A percentile compares a stretch with the other conserved stretches of the same genome.
Evolutionary conservation across 495 filamentous ascomycete species (phyloP).

Genomic region (Hypoxylon fragiforme): DNA sequence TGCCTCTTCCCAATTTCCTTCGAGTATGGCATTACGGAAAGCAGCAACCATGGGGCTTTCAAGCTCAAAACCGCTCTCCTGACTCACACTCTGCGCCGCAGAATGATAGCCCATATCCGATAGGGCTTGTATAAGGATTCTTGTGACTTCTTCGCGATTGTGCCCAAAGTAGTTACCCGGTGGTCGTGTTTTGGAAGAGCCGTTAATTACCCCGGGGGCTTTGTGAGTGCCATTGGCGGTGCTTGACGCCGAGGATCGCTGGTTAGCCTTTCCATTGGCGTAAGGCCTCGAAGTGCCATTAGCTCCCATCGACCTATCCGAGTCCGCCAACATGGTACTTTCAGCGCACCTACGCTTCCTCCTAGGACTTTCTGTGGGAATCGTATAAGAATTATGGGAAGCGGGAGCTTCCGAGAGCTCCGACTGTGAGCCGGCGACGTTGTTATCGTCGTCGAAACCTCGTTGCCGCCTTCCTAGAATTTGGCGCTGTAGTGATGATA

Average conservation of each 20-base stretch:
- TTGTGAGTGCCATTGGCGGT: constrained; percentile 45
- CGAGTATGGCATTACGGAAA: constrained; percentile 79
- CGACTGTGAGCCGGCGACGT: constrained; percentile 16
- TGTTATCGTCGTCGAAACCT: constrained; percentile 25
- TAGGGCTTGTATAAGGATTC: constrained; percentile 89
- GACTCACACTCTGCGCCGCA: constrained; percentile 71
- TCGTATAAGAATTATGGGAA: constrained; percentile 17
- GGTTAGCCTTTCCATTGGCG: constrained; percentile 33
- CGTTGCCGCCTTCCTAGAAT: constrained; percentile 34
- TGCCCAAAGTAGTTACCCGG: constrained; percentile 66
- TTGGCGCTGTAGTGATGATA: constrained; percentile 26
- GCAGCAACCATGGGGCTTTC: constrained; percentile 83
- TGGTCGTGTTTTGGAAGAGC: constrained; percentile 36
- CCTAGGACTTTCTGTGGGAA: constrained; percentile 11
- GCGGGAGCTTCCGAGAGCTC: constrained; percentile 24
- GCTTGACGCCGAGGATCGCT: constrained; percentile 15
- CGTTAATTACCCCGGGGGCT: constrained; percentile 40
- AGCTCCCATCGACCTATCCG: constrained; percentile 24
- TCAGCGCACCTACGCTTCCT: constrained; percentile 35
- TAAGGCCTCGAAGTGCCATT: constrained; percentile 36
- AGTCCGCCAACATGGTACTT: constrained; percentile 35
- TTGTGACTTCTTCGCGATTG: constrained; percentile 88
- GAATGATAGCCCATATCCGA: constrained; percentile 81
- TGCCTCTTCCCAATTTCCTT: constrained; percentile 82
- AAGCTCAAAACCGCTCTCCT: constrained; percentile 86